Conservation (phyloP, 169 alveolate genomes). For the Cryptosporidium sp. region DNA sequence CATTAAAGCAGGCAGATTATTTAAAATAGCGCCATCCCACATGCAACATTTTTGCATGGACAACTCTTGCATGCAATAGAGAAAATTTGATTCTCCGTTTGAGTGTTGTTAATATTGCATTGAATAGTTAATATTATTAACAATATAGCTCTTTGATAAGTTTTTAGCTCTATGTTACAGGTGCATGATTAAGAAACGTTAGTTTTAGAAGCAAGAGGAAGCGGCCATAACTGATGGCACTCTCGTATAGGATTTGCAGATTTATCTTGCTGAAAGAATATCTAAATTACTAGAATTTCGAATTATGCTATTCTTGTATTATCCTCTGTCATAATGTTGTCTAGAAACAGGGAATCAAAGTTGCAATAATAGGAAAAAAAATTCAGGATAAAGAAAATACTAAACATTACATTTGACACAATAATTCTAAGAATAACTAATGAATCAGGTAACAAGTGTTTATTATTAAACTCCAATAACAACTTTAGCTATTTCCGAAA, state of each 20-base stretch:
- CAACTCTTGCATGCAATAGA: not conserved
- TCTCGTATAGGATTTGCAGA: not conserved
- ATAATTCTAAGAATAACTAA: too few species aligned
- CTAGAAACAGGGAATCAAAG: not conserved
- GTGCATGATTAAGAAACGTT: not conserved
- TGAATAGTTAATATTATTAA: not conserved
- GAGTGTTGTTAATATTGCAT: not conserved
- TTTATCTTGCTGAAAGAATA: not conserved
- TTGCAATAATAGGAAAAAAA: too few species aligned
- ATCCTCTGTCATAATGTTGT: not conserved
- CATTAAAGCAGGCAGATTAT: not conserved
- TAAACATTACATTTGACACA: too few species aligned
- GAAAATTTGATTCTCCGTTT: not conserved
- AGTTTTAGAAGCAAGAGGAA: too few species aligned
- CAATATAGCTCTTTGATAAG: too few species aligned
- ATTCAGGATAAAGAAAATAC: not conserved
- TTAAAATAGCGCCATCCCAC: slow-evolving; percentile 9
- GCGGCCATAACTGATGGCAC: too few species aligned
- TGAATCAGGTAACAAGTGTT: not conserved
- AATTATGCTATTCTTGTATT: too few species aligned
- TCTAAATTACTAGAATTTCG: too few species aligned
- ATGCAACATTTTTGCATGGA: not conserved
- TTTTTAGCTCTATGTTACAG: not conserved
- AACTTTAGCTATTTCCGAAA: not conserved
- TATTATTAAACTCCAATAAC: not conserved